These are phyloP conservation scores for Trifolium fragiferum DNA, from an alignment of 306 rosid species.

Conservation along the genomic window DNA sequence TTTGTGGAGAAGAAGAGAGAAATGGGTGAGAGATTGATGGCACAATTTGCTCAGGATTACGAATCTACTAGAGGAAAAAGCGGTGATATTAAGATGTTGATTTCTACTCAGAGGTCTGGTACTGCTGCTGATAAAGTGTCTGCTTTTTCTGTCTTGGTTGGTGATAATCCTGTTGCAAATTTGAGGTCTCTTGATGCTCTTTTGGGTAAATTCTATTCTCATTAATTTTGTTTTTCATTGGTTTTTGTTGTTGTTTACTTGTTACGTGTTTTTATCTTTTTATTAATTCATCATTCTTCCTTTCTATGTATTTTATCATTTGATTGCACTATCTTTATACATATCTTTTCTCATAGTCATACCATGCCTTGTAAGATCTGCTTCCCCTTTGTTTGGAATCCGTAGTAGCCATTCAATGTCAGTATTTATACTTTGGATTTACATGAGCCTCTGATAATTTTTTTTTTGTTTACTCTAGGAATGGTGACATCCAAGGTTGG, in stretches of 20 bases:
- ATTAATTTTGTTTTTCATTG: not conserved
- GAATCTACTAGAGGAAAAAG: slow-evolving; percentile 79
- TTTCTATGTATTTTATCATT: not conserved
- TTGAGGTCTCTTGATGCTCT: slow-evolving; percentile 88
- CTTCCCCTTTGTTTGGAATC: not conserved
- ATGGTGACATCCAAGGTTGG: slow-evolving; percentile 99
- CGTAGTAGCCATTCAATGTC: not conserved
- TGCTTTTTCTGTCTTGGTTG: slow-evolving; percentile 83
- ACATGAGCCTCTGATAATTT: slow-evolving; percentile 25
- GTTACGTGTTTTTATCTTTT: not conserved
- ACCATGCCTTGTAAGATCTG: not conserved
- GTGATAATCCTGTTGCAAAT: slow-evolving; percentile 87
- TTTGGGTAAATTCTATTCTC: slow-evolving; percentile 58
- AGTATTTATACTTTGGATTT: slow-evolving; percentile 22
- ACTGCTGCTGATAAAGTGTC: slow-evolving; percentile 94
- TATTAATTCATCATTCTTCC: not conserved
- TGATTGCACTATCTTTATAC: not conserved
- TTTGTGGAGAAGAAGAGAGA: slow-evolving; percentile 73
- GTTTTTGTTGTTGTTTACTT: not conserved
- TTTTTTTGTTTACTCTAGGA: slow-evolving; percentile 55
- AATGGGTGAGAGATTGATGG: slow-evolving; percentile 85
- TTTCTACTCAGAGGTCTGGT: slow-evolving; percentile 88
- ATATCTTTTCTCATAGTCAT: not conserved
- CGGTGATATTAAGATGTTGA: slow-evolving; percentile 88
- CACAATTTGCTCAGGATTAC: slow-evolving; percentile 73